Base-by-base conservation (phyloP, 441 rosid species). In the Aquilaria agallochum region DNA sequence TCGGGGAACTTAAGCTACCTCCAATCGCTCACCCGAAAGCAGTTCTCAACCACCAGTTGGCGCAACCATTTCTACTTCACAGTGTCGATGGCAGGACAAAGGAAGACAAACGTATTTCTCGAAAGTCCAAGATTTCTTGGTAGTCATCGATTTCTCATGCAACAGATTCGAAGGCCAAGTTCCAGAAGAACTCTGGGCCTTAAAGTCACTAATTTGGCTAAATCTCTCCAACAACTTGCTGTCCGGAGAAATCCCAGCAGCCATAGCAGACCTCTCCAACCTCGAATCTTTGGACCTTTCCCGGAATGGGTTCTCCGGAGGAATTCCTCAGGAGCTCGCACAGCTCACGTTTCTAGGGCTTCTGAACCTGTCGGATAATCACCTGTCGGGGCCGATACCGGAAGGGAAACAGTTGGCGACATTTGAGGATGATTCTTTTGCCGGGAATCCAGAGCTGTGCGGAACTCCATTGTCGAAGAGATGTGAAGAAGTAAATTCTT, bases 261-360 rank as follows among this genome's bases (percentile, higher is more conserved):
- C 56, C 40, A 9, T 77, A 50, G 62, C 27, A 7, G 66, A 56
- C 15, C 52, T 74, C 0, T 48, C 13, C 0, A 13, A 4, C 0
- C 50, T 63, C 11, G 67, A 74, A 44, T 52, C 78, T 10, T 0
- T 73, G 5, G 77, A 68, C 54, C 71, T 69, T 4, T 74, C 66
- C 20, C 44, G 13, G 0, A 63, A 64, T 15, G 40, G 31, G 20
- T 49, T 68, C n/a, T 14, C 11, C 0, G 61, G 70, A 49, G n/a
- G 46, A 31, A 72, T 72, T 12, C 54, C 76, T 59, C 53, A 0
- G 3, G 48, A 62, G 11, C 50, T 67, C 42, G 7, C 42, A 36
- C 42, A 36, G 42, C 42, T 36, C 6, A 36, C 42, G 7, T 36
- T 51, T 2, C 53, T 74, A 2, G 62, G 51, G 15, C 58, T 66